These are phyloP conservation scores for Kokia cookei DNA, from an alignment of 441 rosid species.

Conservation along the genomic window DNA sequence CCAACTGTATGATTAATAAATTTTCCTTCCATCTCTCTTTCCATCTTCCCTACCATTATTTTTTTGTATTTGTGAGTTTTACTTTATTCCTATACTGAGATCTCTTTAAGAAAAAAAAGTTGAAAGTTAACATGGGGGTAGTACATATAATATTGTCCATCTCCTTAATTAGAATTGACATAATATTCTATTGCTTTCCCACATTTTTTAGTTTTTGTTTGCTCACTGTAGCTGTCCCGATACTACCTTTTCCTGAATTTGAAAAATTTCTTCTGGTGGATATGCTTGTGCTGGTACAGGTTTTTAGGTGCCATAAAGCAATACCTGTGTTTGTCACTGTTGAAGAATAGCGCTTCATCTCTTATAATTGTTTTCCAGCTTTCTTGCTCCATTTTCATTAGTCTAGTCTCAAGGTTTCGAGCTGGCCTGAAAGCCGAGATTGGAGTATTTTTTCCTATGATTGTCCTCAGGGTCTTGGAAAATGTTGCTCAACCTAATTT, in stretches of 20 bases:
- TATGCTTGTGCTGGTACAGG: slow-evolving; percentile 54
- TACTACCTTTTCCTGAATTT: background rate
- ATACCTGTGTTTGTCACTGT: slow-evolving; percentile 80
- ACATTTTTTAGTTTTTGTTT: background rate
- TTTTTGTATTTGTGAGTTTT: background rate
- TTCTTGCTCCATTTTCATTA: slow-evolving; percentile 62
- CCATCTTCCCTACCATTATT: background rate
- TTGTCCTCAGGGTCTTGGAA: slow-evolving; percentile 91
- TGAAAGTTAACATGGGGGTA: background rate
- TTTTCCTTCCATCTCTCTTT: background rate
- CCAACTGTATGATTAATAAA: background rate
- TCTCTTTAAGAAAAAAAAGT: background rate
- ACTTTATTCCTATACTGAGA: background rate
- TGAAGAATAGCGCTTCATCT: slow-evolving; percentile 95
- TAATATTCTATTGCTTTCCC: background rate
- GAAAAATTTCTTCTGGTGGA: background rate
- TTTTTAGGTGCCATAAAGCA: slow-evolving; percentile 95
- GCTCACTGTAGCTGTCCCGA: background rate
- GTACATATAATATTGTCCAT: background rate
- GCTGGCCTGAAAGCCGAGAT: slow-evolving; percentile 98
- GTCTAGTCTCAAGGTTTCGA: slow-evolving; percentile 93
- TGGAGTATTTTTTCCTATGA: slow-evolving; percentile 98
- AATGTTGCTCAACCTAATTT: slow-evolving; percentile 97
- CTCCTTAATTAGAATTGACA: background rate
- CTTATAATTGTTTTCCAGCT: slow-evolving; percentile 98